Conservation (phyloP, 768 basidiomycete species). For the Mrakia blollopis region DNA sequence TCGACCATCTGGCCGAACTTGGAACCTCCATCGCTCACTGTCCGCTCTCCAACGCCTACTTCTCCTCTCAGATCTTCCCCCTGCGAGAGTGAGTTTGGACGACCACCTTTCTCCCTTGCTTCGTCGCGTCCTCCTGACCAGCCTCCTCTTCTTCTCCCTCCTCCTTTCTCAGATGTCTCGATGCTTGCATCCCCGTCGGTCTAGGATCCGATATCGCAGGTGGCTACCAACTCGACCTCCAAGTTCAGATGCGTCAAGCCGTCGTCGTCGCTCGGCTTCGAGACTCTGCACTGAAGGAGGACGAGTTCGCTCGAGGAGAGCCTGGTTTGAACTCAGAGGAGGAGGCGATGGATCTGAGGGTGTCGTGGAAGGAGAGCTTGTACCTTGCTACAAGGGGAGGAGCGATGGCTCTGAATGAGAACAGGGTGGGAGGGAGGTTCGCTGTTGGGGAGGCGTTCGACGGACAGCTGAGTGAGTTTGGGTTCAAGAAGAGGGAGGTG, state of each 20-base stretch:
- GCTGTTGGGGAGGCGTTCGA: constrained; percentile 43
- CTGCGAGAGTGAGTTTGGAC: constrained; percentile 33
- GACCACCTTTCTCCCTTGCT: neutral
- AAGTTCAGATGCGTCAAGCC: constrained; percentile 72
- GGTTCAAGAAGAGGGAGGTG: too few relatives aligned
- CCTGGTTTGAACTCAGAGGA: neutral
- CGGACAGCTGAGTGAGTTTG: constrained; percentile 41
- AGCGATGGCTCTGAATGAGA: constrained; percentile 60
- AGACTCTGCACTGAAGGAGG: constrained; percentile 51
- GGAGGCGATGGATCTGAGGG: constrained; percentile 45
- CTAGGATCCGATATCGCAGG: constrained; percentile 83
- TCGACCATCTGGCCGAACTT: constrained; percentile 51
- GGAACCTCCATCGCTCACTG: constrained; percentile 75
- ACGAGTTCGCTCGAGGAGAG: constrained; percentile 31
- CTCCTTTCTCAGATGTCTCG: constrained; percentile 50
- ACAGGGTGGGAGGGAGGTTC: constrained; percentile 35
- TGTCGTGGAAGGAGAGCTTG: constrained; percentile 76
- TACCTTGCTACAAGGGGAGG: constrained; percentile 80
- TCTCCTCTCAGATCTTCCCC: constrained; percentile 51
- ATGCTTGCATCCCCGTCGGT: constrained; percentile 61
- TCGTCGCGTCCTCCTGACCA: neutral
- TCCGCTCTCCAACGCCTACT: constrained; percentile 82
- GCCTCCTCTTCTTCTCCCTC: neutral
- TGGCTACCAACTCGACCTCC: constrained; percentile 73
- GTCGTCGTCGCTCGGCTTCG: constrained; percentile 67